These are phyloP conservation scores for Plantago ovata DNA, from an alignment of 257 asterid genomes.

Conservation along the genomic window DNA sequence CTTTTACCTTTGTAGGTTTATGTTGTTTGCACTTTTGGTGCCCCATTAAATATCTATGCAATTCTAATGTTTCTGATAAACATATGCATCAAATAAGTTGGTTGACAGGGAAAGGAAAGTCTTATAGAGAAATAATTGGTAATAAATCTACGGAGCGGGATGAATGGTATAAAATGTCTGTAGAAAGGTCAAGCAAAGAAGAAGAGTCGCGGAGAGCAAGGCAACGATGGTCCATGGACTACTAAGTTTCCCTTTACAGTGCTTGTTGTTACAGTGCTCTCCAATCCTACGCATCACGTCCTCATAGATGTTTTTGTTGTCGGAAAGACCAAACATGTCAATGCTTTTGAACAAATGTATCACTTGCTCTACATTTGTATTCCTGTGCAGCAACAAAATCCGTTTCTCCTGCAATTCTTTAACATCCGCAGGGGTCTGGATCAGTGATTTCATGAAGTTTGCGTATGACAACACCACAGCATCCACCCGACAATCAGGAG, in stretches of 20 bases:
- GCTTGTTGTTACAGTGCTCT: slow-evolving; percentile 25
- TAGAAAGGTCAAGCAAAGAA: slow-evolving; percentile 17
- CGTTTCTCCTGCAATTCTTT: background rate
- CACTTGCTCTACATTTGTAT: slow-evolving; percentile 14
- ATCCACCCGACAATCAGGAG: background rate
- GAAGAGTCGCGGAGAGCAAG: slow-evolving; percentile 24
- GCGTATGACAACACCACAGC: background rate
- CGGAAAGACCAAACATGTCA: slow-evolving; percentile 20
- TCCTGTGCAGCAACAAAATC: background rate
- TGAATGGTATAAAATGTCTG: background rate
- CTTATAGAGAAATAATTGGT: too few relatives aligned
- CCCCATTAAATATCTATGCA: too few relatives aligned
- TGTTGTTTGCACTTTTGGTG: too few relatives aligned
- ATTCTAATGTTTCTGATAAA: too few relatives aligned
- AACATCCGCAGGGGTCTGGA: background rate
- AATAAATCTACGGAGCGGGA: background rate
- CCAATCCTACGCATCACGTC: slow-evolving; percentile 21
- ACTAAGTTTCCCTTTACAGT: slow-evolving; percentile 27
- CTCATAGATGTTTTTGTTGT: slow-evolving; percentile 1
- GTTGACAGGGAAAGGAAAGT: too few relatives aligned
- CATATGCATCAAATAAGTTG: too few relatives aligned
- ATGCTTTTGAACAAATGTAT: slow-evolving; percentile 23
- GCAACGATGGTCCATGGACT: slow-evolving; percentile 38
- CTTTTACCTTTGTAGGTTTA: too few relatives aligned
- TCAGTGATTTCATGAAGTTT: background rate